phyloP scores from a whole-genome alignment of 192 early-diverging fungal genomes.

The Rhizophagus prolifer region DNA sequence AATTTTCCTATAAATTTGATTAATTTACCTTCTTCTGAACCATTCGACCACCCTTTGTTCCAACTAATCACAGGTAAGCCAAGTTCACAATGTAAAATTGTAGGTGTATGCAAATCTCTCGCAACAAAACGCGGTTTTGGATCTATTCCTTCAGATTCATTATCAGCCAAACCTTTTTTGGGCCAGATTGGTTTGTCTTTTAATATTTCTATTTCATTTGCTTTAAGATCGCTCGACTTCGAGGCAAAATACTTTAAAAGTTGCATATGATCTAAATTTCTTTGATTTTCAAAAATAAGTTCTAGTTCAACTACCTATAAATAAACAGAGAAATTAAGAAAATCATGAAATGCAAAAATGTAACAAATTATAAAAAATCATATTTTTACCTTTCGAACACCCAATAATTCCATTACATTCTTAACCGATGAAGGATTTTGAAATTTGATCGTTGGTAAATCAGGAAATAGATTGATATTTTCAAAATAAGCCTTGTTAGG shows the following conservation, averaged over 20 bases:
- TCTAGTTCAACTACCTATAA: neutral
- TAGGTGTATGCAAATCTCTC: slow-evolving; percentile 66
- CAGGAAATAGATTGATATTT: slow-evolving; percentile 77
- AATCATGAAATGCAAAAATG: too few species aligned
- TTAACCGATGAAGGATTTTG: slow-evolving; percentile 52
- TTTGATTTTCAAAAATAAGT: slow-evolving; percentile 29
- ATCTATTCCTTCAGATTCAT: neutral
- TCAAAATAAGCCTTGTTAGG: slow-evolving; percentile 76
- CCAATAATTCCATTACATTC: slow-evolving; percentile 51
- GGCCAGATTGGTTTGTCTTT: slow-evolving; percentile 66
- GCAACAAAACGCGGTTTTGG: slow-evolving; percentile 66
- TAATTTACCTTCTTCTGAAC: slow-evolving; percentile 33
- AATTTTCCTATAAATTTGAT: slow-evolving; percentile 36
- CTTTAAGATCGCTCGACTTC: slow-evolving; percentile 57
- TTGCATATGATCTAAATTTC: slow-evolving; percentile 82
- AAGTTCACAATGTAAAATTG: slow-evolving; percentile 52
- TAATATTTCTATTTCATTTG: slow-evolving; percentile 59
- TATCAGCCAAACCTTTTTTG: slow-evolving; percentile 28
- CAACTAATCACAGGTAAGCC: slow-evolving; percentile 69
- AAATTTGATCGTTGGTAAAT: slow-evolving; percentile 72
- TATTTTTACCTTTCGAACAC: slow-evolving; percentile 65
- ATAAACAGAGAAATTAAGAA: too few species aligned
- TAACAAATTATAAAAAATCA: neutral
- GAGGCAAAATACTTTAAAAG: slow-evolving; percentile 77
- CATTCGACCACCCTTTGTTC: slow-evolving; percentile 42